phyloP scores from a whole-genome alignment of 2,329 filamentous ascomycete species.

The Ilyonectria robusta region DNA sequence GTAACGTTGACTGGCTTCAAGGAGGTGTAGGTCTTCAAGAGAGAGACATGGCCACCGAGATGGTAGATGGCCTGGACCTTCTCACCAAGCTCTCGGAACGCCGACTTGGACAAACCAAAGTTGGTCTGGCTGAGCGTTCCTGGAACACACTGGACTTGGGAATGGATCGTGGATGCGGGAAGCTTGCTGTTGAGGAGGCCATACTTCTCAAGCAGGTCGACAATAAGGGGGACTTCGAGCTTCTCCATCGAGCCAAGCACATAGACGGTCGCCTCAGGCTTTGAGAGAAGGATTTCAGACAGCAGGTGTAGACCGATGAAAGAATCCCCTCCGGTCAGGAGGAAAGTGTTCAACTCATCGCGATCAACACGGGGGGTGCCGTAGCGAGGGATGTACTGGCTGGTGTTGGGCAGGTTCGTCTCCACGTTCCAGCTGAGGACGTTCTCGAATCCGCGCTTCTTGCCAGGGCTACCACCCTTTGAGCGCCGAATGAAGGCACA shows the following conservation, averaged over 20 bases:
- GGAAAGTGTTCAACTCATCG: constrained; percentile 33
- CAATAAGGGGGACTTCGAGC: constrained; percentile 30
- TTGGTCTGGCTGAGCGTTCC: constrained; percentile 38
- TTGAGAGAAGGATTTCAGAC: constrained; percentile 37
- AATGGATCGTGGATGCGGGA: constrained; percentile 25
- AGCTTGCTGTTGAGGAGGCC: constrained; percentile 34
- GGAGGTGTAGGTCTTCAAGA: constrained; percentile 44
- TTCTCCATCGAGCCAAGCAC: constrained; percentile 39
- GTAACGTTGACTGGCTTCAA: constrained; percentile 42
- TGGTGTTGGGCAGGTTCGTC: constrained; percentile 44
- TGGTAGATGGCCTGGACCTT: constrained; percentile 45
- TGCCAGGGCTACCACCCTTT: constrained; percentile 35
- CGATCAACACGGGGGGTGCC: constrained; percentile 35
- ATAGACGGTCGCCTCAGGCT: constrained; percentile 30
- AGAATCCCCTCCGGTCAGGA: constrained; percentile 40
- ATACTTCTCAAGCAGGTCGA: constrained; percentile 38
- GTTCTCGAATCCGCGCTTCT: constrained; percentile 37
- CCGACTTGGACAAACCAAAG: constrained; percentile 43
- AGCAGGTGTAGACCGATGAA: constrained; percentile 43
- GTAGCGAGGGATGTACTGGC: constrained; percentile 43
- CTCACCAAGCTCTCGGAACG: constrained; percentile 42
- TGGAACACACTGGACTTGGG: constrained; percentile 32
- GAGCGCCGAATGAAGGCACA: constrained; percentile 38
- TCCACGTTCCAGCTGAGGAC: constrained; percentile 43
- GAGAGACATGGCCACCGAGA: constrained; percentile 46